Conservation (phyloP, 2,329 filamentous ascomycete species). For the Penicillium verrucosum region DNA sequence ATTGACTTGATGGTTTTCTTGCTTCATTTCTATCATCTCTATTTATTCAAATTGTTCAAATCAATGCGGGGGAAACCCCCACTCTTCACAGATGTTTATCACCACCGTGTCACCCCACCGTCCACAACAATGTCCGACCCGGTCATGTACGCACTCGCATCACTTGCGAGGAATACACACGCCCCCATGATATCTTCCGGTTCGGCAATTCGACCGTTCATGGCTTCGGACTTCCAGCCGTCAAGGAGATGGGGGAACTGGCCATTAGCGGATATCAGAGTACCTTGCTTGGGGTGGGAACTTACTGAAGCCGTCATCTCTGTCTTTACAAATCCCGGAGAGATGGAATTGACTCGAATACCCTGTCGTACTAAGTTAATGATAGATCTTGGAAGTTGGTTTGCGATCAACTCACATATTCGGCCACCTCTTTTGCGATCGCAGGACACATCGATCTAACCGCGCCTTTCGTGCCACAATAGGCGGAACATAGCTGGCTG, state of each 20-base stretch:
- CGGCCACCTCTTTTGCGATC: conserved; percentile 46
- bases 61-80: conserved; percentile 10
- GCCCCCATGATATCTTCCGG: conserved; percentile 52
- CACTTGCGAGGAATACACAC: conserved; percentile 49
- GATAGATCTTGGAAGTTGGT: fast-evolving
- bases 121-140: conserved; percentile 49
- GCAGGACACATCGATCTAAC: conserved; percentile 48
- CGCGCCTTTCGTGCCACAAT: conserved; percentile 49
- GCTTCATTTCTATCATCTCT: not conserved
- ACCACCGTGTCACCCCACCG: conserved; percentile 44
- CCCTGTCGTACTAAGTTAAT: conserved; percentile 22
- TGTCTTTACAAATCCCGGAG: conserved; percentile 40
- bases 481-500: conserved; percentile 48
- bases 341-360: conserved; percentile 45
- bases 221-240: conserved; percentile 50
- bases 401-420: conserved; percentile 30
- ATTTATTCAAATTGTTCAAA: conserved; percentile 1
- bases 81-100: conserved; percentile 6
- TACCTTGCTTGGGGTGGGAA: not conserved
- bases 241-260: conserved; percentile 49
- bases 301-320: conserved; percentile 35
- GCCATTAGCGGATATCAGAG: conserved; percentile 2
- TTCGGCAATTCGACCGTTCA: conserved; percentile 48
- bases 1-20: not conserved
- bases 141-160: conserved; percentile 48